A percentile compares a stretch with the other conserved stretches of the same genome.
phyloP scores from a whole-genome alignment of 441 rosid species.

The Adansonia grandidieri region DNA sequence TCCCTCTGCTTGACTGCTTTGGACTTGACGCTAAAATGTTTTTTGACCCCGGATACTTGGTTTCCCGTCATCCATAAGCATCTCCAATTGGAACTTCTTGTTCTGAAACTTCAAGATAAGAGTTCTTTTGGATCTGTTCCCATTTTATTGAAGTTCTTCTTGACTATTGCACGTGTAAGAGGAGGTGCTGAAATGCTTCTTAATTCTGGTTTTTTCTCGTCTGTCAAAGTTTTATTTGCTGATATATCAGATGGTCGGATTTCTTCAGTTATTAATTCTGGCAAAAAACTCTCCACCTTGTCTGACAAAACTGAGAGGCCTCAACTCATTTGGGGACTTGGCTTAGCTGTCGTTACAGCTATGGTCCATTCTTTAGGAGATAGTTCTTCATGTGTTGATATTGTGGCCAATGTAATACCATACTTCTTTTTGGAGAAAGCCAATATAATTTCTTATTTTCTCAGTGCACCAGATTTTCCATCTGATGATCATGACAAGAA shows the following conservation, averaged over 20 bases:
- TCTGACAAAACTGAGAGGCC: constrained; percentile 59
- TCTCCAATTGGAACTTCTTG: constrained; percentile 65
- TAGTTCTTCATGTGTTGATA: constrained; percentile 46
- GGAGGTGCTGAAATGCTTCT: constrained; percentile 92
- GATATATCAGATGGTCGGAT: constrained; percentile 51
- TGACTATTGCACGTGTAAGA: constrained; percentile 79
- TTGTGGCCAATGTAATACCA: constrained; percentile 66
- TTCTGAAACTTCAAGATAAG: constrained; percentile 72
- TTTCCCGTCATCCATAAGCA: constrained; percentile 79
- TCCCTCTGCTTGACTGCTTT: constrained; percentile 65
- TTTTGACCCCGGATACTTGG: constrained; percentile 79
- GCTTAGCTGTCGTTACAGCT: constrained; percentile 84
- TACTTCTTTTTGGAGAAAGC: constrained; percentile 81
- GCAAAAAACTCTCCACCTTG: constrained; percentile 35
- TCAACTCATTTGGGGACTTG: constrained; percentile 79
- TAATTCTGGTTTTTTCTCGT: constrained; percentile 66
- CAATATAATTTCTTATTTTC: constrained; percentile 65
- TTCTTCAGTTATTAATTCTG: constrained; percentile 42
- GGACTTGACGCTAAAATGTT: constrained; percentile 61
- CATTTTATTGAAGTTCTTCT: constrained; percentile 66
- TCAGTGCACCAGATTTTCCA: constrained; percentile 73
- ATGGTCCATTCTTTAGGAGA: constrained; percentile 77
- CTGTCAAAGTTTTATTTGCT: constrained; percentile 66
- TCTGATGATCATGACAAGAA: constrained; percentile 67
- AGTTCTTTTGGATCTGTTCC: constrained; percentile 50